A percentile compares a stretch with the other conserved stretches of the same genome.
Conservation (phyloP, 2,329 filamentous ascomycete genomes). For the Fusarium decemcellulare region DNA sequence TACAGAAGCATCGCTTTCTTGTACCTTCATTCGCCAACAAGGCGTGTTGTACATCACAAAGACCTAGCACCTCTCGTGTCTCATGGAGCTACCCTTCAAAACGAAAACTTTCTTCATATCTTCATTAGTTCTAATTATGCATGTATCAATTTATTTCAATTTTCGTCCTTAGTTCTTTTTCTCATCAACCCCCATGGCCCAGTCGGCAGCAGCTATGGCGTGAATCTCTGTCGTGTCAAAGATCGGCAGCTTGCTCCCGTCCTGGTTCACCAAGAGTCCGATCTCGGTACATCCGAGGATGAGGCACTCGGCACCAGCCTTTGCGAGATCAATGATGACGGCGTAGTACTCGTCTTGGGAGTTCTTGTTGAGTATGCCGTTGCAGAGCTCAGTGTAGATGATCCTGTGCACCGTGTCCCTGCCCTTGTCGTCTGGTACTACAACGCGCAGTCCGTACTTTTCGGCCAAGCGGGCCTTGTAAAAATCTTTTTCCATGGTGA, state of each 20-base stretch:
- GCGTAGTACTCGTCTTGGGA: conserved; percentile 29
- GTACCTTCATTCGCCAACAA: too few species aligned
- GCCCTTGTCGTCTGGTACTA: conserved; percentile 21
- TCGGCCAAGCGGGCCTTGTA: conserved; percentile 32
- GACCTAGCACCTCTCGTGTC: too few species aligned
- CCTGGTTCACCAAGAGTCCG: conserved; percentile 33
- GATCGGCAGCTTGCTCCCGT: conserved; percentile 26
- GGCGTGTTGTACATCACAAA: too few species aligned
- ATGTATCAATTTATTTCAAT: too few species aligned
- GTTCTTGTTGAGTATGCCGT: conserved; percentile 27
- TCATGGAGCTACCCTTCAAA: too few species aligned
- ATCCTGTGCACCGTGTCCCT: conserved; percentile 30
- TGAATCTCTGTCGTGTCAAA: conserved; percentile 46
- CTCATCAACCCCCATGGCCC: conserved; percentile 31
- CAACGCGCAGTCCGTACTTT: conserved; percentile 23
- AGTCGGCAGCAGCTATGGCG: conserved; percentile 42
- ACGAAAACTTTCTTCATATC: too few species aligned
- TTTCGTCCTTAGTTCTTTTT: too few species aligned
- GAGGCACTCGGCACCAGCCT: conserved; percentile 37
- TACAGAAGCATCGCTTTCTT: too few species aligned
- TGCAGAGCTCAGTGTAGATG: conserved; percentile 43
- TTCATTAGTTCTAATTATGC: too few species aligned
- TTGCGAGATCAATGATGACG: conserved; percentile 24
- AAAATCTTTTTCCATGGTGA: conserved; percentile 46
- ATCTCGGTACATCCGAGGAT: conserved; percentile 48